A percentile compares a stretch with the other conserved stretches of the same genome.
Evolutionary conservation across 352 stramenopile species (phyloP).

Genomic region (Phytophthora cactorum): DNA sequence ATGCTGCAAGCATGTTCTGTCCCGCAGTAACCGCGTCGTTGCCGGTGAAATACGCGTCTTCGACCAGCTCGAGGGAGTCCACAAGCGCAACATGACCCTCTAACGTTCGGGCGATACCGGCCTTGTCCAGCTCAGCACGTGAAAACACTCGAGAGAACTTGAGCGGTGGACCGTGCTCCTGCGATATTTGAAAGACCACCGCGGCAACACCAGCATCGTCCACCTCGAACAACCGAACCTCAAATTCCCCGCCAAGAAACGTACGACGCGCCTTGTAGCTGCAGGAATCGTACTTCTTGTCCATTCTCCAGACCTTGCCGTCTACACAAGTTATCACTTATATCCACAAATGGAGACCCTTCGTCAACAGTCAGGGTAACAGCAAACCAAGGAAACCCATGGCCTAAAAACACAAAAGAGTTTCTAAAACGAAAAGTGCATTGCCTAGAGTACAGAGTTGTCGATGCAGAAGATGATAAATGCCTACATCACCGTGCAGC

Average conservation of each 20-base stretch:
- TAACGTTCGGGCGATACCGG: slow-evolving; percentile 60
- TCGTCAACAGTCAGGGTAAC: slow-evolving; percentile 11
- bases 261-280: slow-evolving; percentile 68
- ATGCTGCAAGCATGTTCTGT: slow-evolving; percentile 50
- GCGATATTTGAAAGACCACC: slow-evolving; percentile 50
- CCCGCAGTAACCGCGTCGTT: slow-evolving; percentile 44
- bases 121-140: slow-evolving; percentile 46
- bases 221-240: slow-evolving; percentile 78
- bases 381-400: too few relatives aligned
- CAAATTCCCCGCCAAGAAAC: slow-evolving; percentile 68
- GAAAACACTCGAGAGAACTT: slow-evolving; percentile 78
- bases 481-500: slow-evolving; percentile 58
- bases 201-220: slow-evolving; percentile 70
- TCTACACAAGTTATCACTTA: too few relatives aligned
- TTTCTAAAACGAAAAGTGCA: background rate
- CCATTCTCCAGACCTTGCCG: slow-evolving; percentile 25
- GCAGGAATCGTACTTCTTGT: slow-evolving; percentile 57
- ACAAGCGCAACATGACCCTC: slow-evolving; percentile 67
- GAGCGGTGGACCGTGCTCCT: slow-evolving; percentile 40
- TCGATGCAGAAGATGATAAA: background rate
- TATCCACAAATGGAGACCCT: slow-evolving; percentile 6
- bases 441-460: slow-evolving; percentile 11
- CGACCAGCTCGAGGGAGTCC: slow-evolving; percentile 70
- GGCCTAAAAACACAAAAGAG: background rate
- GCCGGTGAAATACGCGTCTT: slow-evolving; percentile 69